Evolutionary conservation across 2,329 filamentous ascomycete species (phyloP).

Genomic region (Cyphellophora europaea): DNA sequence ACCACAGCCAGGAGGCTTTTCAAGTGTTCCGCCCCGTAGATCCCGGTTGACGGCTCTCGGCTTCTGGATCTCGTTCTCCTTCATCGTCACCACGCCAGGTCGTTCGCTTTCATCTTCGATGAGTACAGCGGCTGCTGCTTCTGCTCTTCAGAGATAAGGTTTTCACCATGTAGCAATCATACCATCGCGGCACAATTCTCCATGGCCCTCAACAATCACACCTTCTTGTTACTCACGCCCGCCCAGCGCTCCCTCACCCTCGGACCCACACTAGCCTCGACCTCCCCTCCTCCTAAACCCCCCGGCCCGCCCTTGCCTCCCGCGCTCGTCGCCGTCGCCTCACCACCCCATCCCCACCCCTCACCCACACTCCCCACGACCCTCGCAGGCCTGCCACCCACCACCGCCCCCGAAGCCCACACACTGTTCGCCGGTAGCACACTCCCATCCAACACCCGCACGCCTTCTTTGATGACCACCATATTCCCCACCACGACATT

Average conservation of each 20-base stretch:
- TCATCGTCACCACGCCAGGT: too few species aligned
- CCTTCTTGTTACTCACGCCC: too few species aligned
- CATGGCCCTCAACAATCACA: too few species aligned
- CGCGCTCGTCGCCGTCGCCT: neutral
- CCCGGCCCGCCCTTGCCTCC: neutral
- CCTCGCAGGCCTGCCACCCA: constrained; percentile 72
- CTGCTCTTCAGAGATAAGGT: too few species aligned
- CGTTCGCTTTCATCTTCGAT: too few species aligned
- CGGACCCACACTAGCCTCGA: constrained; percentile 50
- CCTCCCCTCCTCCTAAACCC: constrained; percentile 50
- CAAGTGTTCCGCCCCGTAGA: too few species aligned
- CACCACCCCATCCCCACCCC: constrained; percentile 26
- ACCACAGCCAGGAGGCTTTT: too few species aligned
- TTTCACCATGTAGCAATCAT: too few species aligned
- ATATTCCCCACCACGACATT: constrained; percentile 74
- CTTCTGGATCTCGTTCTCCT: too few species aligned
- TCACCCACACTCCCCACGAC: constrained; percentile 66
- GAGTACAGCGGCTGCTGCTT: too few species aligned
- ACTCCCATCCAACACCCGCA: constrained; percentile 73
- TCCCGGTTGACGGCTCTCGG: too few species aligned
- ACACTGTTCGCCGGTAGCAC: constrained; percentile 84
- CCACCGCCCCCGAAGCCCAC: constrained; percentile 81
- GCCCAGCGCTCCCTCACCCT: constrained; percentile 18
- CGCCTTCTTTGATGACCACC: constrained; percentile 87
- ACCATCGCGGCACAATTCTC: too few species aligned